Conservation (phyloP, 345 rosid species). For the Eucalyptus brandiana region DNA sequence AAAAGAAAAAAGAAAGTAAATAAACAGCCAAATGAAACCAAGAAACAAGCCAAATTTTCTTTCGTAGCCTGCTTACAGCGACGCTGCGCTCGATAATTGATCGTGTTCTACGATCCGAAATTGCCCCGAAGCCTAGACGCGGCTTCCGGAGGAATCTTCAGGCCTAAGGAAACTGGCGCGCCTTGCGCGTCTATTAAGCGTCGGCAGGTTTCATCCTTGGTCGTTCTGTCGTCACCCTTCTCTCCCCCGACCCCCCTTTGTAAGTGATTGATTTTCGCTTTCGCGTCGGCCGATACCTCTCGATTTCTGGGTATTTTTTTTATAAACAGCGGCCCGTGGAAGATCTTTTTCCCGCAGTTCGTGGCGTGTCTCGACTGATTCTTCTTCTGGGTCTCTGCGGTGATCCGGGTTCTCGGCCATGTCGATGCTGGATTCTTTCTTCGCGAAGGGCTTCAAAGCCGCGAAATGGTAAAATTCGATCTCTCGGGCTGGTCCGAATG, state of each 20-base stretch:
- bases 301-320: neutral
- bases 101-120: neutral
- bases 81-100: neutral
- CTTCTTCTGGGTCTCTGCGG: neutral
- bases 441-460: slow-evolving; percentile 87
- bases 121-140: neutral
- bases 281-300: neutral
- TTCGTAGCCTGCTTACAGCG: neutral
- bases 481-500: no score
- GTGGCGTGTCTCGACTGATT: neutral
- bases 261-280: neutral
- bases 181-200: neutral
- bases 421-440: slow-evolving; percentile 88
- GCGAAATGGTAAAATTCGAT: slow-evolving; percentile 56
- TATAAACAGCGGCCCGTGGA: neutral
- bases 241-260: neutral
- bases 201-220: neutral
- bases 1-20: neutral
- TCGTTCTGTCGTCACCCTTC: neutral
- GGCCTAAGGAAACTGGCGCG: neutral
- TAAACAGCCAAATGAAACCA: neutral
- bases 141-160: neutral
- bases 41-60: neutral
- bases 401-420: slow-evolving; percentile 6
- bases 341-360: neutral